Evolutionary conservation across 345 rosid species (phyloP).

Genomic region (Aquilaria sinensis): DNA sequence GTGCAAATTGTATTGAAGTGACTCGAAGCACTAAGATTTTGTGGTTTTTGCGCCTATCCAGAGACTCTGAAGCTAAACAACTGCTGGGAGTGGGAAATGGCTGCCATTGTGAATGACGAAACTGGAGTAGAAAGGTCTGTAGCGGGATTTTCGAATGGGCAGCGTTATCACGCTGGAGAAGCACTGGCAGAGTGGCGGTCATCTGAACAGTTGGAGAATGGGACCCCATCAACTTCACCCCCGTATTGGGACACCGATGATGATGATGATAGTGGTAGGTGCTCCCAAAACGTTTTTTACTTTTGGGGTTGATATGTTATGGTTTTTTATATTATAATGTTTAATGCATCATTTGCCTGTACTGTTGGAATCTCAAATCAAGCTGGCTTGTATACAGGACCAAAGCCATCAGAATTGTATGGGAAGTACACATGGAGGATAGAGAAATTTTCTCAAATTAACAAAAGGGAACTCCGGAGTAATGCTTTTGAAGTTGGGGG

Average conservation of each 20-base stretch:
- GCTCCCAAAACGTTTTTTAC: background rate
- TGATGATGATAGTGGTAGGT: conserved; percentile 63
- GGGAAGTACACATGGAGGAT: conserved; percentile 90
- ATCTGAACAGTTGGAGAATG: conserved; percentile 88
- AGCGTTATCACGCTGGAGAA: conserved; percentile 65
- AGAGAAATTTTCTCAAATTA: conserved; percentile 76
- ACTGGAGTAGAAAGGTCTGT: conserved; percentile 61
- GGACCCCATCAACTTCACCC: conserved; percentile 81
- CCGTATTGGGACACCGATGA: conserved; percentile 88
- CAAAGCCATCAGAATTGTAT: conserved; percentile 65
- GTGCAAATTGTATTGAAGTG: too few relatives aligned
- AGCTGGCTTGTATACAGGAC: conserved; percentile 39
- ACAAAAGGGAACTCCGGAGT: conserved; percentile 77
- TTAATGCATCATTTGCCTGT: too few relatives aligned
- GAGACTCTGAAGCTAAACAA: too few relatives aligned
- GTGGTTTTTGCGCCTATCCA: too few relatives aligned
- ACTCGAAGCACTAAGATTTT: too few relatives aligned
- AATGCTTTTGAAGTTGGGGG: conserved; percentile 82
- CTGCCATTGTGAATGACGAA: conserved; percentile 56
- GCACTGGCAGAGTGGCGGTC: conserved; percentile 90
- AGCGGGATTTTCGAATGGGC: conserved; percentile 55
- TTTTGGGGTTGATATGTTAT: too few relatives aligned
- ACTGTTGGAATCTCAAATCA: conserved; percentile 11
- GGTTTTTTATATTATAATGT: too few relatives aligned
- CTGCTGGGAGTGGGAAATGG: conserved; percentile 44